Evolutionary conservation across 495 filamentous ascomycete genomes (phyloP).

Genomic region (Penicillium antarcticum): DNA sequence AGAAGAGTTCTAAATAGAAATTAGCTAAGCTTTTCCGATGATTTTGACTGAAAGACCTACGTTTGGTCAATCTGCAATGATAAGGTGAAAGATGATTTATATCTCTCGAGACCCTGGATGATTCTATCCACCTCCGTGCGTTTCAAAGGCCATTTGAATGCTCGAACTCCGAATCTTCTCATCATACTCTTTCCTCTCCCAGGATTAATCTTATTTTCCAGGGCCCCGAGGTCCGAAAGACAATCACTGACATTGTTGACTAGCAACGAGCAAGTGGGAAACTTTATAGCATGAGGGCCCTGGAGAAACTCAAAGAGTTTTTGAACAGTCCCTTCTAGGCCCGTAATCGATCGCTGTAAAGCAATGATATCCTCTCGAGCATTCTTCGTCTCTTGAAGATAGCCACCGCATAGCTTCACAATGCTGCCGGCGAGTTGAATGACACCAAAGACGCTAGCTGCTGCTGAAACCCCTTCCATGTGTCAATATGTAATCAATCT

Average conservation of each 20-base stretch:
- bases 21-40: neutral
- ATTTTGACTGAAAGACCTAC: conserved; percentile 18
- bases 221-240: too few relatives aligned
- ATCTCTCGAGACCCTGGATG: conserved; percentile 29
- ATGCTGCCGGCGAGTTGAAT: conserved; percentile 16
- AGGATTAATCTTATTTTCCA: too few relatives aligned
- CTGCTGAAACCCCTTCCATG: conserved; percentile 3
- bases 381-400: conserved; percentile 14
- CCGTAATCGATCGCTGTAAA: conserved; percentile 7
- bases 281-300: too few relatives aligned
- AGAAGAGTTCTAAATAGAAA: conserved; percentile 53
- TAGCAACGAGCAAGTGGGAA: too few relatives aligned
- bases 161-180: too few relatives aligned
- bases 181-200: too few relatives aligned
- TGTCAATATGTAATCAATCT: too few relatives aligned
- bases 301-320: too few relatives aligned
- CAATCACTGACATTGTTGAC: too few relatives aligned
- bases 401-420: conserved; percentile 17
- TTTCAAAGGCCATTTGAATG: too few relatives aligned
- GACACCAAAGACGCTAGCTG: conserved; percentile 6
- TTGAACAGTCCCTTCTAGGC: neutral
- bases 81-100: conserved; percentile 31
- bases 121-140: conserved; percentile 34
- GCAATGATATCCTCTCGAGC: conserved; percentile 11
- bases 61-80: conserved; percentile 38